Conservation (phyloP, 2,329 filamentous ascomycete genomes). For the Penicillium sumatraense region DNA sequence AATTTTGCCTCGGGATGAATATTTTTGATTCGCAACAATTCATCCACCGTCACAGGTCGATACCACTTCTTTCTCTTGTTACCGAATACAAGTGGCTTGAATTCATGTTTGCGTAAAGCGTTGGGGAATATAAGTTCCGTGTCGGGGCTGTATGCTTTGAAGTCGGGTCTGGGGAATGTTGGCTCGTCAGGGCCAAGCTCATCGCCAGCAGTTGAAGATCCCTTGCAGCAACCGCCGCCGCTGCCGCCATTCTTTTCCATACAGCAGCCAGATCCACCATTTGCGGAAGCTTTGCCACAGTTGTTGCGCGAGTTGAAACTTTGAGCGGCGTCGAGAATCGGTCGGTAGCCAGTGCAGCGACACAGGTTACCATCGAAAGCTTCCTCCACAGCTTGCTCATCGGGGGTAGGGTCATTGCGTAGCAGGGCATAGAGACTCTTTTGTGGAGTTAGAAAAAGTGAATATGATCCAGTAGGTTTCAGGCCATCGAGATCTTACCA, state of each 20-base stretch:
- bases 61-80: constrained; percentile 97
- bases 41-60: constrained; percentile 80
- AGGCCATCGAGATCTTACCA: constrained; percentile 54
- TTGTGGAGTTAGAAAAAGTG: constrained; percentile 7
- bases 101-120: constrained; percentile 77
- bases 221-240: constrained; percentile 72
- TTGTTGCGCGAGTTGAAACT: constrained; percentile 68
- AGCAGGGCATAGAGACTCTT: constrained; percentile 89
- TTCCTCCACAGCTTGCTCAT: constrained; percentile 85
- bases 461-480: background rate
- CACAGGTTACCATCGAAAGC: constrained; percentile 97
- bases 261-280: constrained; percentile 70
- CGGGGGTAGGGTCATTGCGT: constrained; percentile 78
- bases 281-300: constrained; percentile 61
- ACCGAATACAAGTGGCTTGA: constrained; percentile 82
- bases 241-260: constrained; percentile 67
- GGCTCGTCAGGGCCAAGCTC: constrained; percentile 45
- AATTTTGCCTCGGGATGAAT: constrained; percentile 86
- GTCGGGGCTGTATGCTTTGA: constrained; percentile 91
- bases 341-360: constrained; percentile 91
- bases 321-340: constrained; percentile 91
- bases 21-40: constrained; percentile 89
- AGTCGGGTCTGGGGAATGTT: constrained; percentile 81
- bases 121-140: constrained; percentile 96
- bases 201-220: constrained; percentile 50